A percentile compares a stretch with the other conserved stretches of the same genome.
Conservation (phyloP, 192 early-diverging fungal species). For the Coemansia umbellata region DNA sequence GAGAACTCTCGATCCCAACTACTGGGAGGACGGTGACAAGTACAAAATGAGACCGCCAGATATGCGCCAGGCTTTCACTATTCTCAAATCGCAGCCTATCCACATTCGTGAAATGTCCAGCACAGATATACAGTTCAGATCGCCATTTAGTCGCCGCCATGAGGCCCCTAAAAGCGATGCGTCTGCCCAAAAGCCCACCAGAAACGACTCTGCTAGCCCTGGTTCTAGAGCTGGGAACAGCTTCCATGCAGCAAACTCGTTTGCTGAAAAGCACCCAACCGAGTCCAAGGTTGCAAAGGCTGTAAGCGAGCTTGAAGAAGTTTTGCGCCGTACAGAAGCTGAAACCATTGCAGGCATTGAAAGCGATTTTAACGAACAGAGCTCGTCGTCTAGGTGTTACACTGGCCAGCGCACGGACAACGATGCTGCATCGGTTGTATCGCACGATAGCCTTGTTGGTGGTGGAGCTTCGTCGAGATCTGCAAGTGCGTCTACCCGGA, state of each 20-base stretch:
- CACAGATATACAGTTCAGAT: slow-evolving; percentile 42
- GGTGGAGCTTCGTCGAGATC: slow-evolving; percentile 46
- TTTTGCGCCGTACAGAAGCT: slow-evolving; percentile 46
- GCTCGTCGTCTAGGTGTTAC: not conserved
- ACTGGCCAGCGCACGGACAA: not conserved
- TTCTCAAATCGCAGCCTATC: slow-evolving; percentile 47
- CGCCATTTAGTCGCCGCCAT: slow-evolving; percentile 34
- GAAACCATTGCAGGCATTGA: slow-evolving; percentile 30
- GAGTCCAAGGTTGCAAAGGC: slow-evolving; percentile 52
- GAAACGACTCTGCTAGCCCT: not conserved
- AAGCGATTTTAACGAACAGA: slow-evolving; percentile 22
- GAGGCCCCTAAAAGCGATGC: not conserved
- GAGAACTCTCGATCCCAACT: slow-evolving; percentile 18
- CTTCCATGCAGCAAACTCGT: slow-evolving; percentile 4
- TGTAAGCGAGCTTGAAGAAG: slow-evolving; percentile 51
- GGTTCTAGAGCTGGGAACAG: not conserved
- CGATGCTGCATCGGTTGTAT: slow-evolving; percentile 25
- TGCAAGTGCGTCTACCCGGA: slow-evolving; percentile 37
- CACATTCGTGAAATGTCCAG: slow-evolving; percentile 45
- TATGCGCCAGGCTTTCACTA: slow-evolving; percentile 46
- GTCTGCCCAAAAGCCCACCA: not conserved
- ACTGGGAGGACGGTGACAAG: slow-evolving; percentile 47
- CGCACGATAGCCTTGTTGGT: slow-evolving; percentile 42
- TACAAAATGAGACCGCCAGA: slow-evolving; percentile 44
- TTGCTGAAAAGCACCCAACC: slow-evolving; percentile 37